Base-by-base conservation (phyloP, 495 filamentous ascomycete species). In the Niebla homalea region DNA sequence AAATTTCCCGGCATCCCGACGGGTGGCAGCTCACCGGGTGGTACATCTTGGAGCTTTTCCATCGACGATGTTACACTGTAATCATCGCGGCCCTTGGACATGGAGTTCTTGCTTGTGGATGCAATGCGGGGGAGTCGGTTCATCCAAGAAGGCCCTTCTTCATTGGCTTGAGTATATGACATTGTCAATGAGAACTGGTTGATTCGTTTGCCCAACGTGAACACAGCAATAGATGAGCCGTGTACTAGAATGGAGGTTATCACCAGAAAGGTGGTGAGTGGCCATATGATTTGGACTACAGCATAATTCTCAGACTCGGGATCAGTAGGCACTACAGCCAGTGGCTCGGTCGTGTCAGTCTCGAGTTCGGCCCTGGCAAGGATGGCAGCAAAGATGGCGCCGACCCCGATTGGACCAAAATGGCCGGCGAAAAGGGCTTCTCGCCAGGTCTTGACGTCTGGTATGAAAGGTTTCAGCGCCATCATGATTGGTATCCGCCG, bases 401-500 rank as follows among this genome's bases (percentile, higher is more conserved):
- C 93, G 46, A 98, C 92, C 48, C 93, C 93, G 54, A 99, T 97
- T 20, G 93, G 93, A 15, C 93, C 93, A 62, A 99, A 99, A 64
- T 99, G 93, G 8, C 93, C 93, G 23, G 93, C 93, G 63, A 99
- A 99, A 14, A 97, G 74, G 22, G 92, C 89, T 64, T 99, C 93
- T 49, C 93, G 84, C 93, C 93, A 99, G 0, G 92, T 96, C 65
- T 96, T 97, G 53, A 99, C 78, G 62, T 97, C 93, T 5, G 92
- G 92, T 63, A 99, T 95, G 5, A 97, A 22, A 0, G 93, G 90
- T 61, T 97, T 97, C 37, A 97, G 66, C 0, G 78, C 63, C 67
- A 99, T 62, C 92, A 99, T 96, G 61, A 95, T 84, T 0, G 93
- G 93, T 37, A 99, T 94, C 12, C 93, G 84, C 41, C 93, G 85